Evolutionary conservation across 2,329 filamentous ascomycete genomes (phyloP), one percentile per base, ranked within the genome.

Genomic region (Sporothrix pallida): DNA sequence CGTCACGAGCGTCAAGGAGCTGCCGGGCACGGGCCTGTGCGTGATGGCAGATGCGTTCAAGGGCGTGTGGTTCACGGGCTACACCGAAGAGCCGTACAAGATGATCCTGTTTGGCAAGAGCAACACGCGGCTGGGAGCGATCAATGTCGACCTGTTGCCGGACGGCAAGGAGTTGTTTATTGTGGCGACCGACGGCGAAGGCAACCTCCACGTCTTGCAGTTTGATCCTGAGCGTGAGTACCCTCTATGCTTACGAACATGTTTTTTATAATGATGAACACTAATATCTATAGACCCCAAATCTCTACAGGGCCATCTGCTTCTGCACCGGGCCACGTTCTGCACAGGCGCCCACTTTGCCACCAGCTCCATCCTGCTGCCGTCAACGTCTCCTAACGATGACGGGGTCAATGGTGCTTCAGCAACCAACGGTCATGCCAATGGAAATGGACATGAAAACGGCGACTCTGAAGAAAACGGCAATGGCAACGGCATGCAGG

Each of bases 71-170:
- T 97, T 99, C 77, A 93, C 93, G 0, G 96, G 96, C 0, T 99
- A 98, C 80, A 96, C 93, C 9, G 95, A 99, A 83, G 96, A 98
- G 79, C 96, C 96, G 0, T 99, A 98, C 81, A 95, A 93, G 77
- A 94, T 99, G 90, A 92, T 94, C 75, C 87, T 98, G 3, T 94
- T 98, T 77, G 94, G 95, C 58, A 98, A 98, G 83, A 93, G 92
- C 78, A 88, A 91, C 54, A 91, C 92, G 23, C 89, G 89, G 60
- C 85, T 98, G 78, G 93, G 96, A 78, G 89, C 97, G 23, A 82
- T 97, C 48, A 88, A 91, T 6, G 93, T 93, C 1, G 95, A 98
- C 74, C 95, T 99, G 79, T 83, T 99, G 8, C 96, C 96, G 0
- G 92, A 95, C 78, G 93, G 93, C 8, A 90, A 92, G 73, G 91